Evolutionary conservation across 352 stramenopile species (phyloP).

Genomic region (Phytopythium litorale): DNA sequence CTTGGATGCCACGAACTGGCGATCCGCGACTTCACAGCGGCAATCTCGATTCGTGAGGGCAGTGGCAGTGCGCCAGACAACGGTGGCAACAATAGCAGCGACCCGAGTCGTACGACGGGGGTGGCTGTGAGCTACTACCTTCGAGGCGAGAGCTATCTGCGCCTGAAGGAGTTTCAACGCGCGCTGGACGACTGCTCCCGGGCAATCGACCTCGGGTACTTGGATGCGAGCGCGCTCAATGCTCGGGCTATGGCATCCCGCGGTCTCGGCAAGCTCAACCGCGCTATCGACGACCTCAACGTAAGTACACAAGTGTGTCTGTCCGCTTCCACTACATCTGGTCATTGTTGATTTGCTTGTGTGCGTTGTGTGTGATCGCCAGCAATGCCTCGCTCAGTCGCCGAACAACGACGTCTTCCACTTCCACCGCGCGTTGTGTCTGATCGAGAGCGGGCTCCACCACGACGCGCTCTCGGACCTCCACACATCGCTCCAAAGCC

Average conservation of each 20-base stretch:
- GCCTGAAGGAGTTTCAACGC: constrained; percentile 36
- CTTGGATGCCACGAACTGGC: constrained; percentile 39
- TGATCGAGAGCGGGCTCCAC: constrained; percentile 50
- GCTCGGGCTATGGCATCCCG: constrained; percentile 49
- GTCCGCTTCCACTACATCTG: not conserved
- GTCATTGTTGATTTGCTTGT: not conserved
- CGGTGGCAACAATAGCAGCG: constrained; percentile 2
- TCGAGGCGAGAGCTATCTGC: constrained; percentile 39
- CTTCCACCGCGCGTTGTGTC: constrained; percentile 60
- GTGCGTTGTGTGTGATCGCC: not conserved
- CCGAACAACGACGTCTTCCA: constrained; percentile 57
- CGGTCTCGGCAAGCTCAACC: constrained; percentile 53
- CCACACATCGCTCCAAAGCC: constrained; percentile 30
- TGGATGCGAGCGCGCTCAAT: constrained; percentile 46
- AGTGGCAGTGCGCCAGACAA: too few species aligned
- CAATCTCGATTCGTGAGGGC: constrained; percentile 15
- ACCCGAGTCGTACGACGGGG: not conserved
- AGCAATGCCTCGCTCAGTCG: constrained; percentile 35
- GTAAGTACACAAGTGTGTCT: constrained; percentile 16
- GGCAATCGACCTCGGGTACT: constrained; percentile 24
- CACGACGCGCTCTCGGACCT: constrained; percentile 49
- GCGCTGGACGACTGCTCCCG: constrained; percentile 43
- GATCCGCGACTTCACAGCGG: constrained; percentile 45
- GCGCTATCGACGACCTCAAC: constrained; percentile 49
- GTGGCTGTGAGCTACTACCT: constrained; percentile 23